phyloP scores from a whole-genome alignment of 2,329 filamentous ascomycete species.

The Claviceps maximensis region DNA sequence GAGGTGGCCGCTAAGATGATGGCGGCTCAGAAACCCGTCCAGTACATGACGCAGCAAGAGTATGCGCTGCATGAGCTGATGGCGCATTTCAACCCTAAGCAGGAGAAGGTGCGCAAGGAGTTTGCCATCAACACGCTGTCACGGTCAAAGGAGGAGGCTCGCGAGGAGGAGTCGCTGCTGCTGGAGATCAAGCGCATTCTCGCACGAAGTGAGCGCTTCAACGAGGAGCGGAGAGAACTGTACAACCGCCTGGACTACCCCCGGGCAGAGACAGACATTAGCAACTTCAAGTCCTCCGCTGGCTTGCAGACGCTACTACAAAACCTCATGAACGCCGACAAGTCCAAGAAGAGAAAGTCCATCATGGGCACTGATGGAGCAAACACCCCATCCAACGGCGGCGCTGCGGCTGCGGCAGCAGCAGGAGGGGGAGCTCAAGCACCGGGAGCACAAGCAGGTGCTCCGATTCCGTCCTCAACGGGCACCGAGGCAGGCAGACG shows the following conservation, averaged over 20 bases:
- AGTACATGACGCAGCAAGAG: slow-evolving; percentile 78
- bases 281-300: slow-evolving; percentile 65
- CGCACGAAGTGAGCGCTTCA: slow-evolving; percentile 70
- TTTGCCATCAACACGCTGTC: slow-evolving; percentile 70
- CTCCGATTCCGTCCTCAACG: slow-evolving; percentile 18
- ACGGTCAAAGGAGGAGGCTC: slow-evolving; percentile 73
- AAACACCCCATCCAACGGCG: slow-evolving; percentile 22
- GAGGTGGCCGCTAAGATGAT: slow-evolving; percentile 73
- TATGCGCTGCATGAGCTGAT: slow-evolving; percentile 75
- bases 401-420: not conserved
- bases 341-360: slow-evolving; percentile 76
- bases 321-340: slow-evolving; percentile 70
- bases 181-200: slow-evolving; percentile 88
- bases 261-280: slow-evolving; percentile 53
- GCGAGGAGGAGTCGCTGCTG: slow-evolving; percentile 81
- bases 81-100: slow-evolving; percentile 68
- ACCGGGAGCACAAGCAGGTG: slow-evolving; percentile 11
- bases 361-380: slow-evolving; percentile 46
- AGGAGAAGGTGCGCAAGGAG: slow-evolving; percentile 70
- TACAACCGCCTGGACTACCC: slow-evolving; percentile 81
- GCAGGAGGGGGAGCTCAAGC: slow-evolving; percentile 15
- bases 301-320: slow-evolving; percentile 71
- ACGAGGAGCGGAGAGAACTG: slow-evolving; percentile 76
- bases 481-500: slow-evolving; percentile 29
- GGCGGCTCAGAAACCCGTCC: slow-evolving; percentile 63